Evolutionary conservation across 2,329 filamentous ascomycete species (phyloP), one percentile per base, ranked within the genome.

Genomic region (Nigrograna mackinnonii): DNA sequence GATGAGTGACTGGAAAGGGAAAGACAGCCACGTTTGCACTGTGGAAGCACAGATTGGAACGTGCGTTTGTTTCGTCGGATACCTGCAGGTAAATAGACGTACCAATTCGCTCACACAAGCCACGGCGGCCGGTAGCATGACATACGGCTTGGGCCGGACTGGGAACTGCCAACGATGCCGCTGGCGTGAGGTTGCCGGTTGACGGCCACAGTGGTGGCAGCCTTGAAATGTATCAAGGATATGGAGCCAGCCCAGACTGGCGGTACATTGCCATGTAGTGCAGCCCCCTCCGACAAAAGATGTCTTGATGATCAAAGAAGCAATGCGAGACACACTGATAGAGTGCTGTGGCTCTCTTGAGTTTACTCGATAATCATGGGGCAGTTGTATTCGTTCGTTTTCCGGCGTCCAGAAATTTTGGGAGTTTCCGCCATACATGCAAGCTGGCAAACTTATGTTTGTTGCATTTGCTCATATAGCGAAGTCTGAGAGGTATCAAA

Each of bases 21-120:
- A 41, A 50, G 49, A 45, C 47, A 42, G 52, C 58, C 63, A 66
- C 62, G 64, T 67, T 67, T 67, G 62, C 55, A 49, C 33, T n/a
- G 39, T 45, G 40, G 53, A 43, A 34, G 44, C 50, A 50, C 39
- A 53, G 44, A 47, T 22, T 46, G 45, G 60, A 46, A 54, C 57
- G 60, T 64, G 60, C 60, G 52, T 44, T 54, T 60, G 60, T 64
- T 42, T 55, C 36, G 43, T 38, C 61, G 64, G 65, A 22, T 50
- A 36, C 50, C 46, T 62, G 58, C 63, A 68, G 48, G 42, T 52
- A 54, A 56, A 56, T 48, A 58, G 26, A 26, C 42, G 22, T 55
- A 52, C 49, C 46, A 51, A 60, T 59, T 62, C 54, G 56, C 41
- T 51, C 37, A 47, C 44, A 36, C 43, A 48, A 33, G 41, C 50